A percentile compares a stretch with the other conserved stretches of the same genome.
Conservation (phyloP, 2,329 filamentous ascomycete genomes). For the Verticillium tricorpus region DNA sequence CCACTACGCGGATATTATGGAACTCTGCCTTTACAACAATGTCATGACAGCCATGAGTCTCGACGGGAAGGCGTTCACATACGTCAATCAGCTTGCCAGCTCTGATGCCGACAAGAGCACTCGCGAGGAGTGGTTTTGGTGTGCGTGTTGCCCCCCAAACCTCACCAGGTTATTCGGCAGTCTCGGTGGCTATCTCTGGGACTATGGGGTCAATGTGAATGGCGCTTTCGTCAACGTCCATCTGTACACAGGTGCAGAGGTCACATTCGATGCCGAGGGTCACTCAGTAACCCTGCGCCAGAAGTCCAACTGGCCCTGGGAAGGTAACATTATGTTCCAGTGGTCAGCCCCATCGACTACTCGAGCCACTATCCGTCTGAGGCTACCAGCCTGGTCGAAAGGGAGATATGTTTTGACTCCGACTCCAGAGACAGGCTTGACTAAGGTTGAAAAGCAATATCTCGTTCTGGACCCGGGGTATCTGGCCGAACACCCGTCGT, state of each 20-base stretch:
- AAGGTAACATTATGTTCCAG: no score
- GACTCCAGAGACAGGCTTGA: slow-evolving; percentile 18
- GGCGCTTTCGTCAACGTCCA: slow-evolving; percentile 45
- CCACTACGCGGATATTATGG: slow-evolving; percentile 54
- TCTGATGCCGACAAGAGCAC: slow-evolving; percentile 43
- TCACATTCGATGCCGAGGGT: slow-evolving; percentile 16
- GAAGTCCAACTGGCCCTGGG: no score
- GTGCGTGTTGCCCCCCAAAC: slow-evolving; percentile 58
- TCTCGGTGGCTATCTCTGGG: slow-evolving; percentile 54
- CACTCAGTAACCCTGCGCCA: no score
- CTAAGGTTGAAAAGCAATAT: slow-evolving; percentile 43
- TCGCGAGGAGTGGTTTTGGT: slow-evolving; percentile 54
- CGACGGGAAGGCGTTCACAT: slow-evolving; percentile 54
- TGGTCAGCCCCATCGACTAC: no score
- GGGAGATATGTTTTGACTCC: slow-evolving; percentile 24
- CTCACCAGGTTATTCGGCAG: slow-evolving; percentile 50
- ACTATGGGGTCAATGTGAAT: slow-evolving; percentile 23
- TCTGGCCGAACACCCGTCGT: slow-evolving; percentile 30
- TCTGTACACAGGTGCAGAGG: slow-evolving; percentile 46
- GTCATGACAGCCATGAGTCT: slow-evolving; percentile 53
- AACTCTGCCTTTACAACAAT: slow-evolving; percentile 56
- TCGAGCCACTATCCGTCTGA: no score
- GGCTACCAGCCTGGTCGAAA: no score
- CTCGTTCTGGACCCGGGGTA: slow-evolving; percentile 38
- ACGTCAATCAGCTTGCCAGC: slow-evolving; percentile 56